Evolutionary conservation across 495 filamentous ascomycete species (phyloP), one percentile per base, ranked within the genome.

Genomic region (Gamarada debralockiae): DNA sequence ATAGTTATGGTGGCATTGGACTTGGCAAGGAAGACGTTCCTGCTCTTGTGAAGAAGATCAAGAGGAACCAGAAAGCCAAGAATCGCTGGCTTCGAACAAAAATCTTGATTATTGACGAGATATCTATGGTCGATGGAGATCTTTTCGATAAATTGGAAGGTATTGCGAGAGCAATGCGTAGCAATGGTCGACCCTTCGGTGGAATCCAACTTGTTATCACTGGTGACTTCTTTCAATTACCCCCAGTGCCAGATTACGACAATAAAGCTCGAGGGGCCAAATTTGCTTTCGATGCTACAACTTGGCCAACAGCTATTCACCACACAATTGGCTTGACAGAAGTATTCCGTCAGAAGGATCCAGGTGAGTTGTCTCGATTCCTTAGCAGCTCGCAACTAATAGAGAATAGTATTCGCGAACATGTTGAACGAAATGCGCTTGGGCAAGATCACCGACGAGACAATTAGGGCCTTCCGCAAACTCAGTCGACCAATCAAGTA

Each of bases 371-470:
- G 27, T 44, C 10, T 58, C 53, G 1, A 27, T 47, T 23, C 15
- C 13, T 31, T 37, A 44, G 3, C 31, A 36, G 21, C n/a, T 22
- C n/a, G 18, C 14, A 20, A 18, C 37, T 46, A 37, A 15, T 31
- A 8, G 2, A 34, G 4, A 39, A 34, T 48, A 83, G 85, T 85
- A 40, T 98, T 98, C 65, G 93, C 93, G 5, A 73, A 78, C 3
- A 97, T 98, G 89, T 74, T 98, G 27, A 97, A 98, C 59, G 92
- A 98, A 67, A 96, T 98, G 92, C 82, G 93, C 41, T 72, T 97
- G 34, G 93, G 95, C 12, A 86, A 76, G 31, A 80, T 97, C 20
- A 85, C 76, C 22, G 72, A 81, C 10, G 63, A 75, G 7, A 95
- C 92, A 0, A 77, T 90, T 36, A 65, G 71, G 7, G 79, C 80